Percentiles rank a stretch among this genome's conserved stretches.
These are phyloP conservation scores for Candida stauntonica DNA, from an alignment of 805 yeast genomes.

Conservation along the genomic window DNA sequence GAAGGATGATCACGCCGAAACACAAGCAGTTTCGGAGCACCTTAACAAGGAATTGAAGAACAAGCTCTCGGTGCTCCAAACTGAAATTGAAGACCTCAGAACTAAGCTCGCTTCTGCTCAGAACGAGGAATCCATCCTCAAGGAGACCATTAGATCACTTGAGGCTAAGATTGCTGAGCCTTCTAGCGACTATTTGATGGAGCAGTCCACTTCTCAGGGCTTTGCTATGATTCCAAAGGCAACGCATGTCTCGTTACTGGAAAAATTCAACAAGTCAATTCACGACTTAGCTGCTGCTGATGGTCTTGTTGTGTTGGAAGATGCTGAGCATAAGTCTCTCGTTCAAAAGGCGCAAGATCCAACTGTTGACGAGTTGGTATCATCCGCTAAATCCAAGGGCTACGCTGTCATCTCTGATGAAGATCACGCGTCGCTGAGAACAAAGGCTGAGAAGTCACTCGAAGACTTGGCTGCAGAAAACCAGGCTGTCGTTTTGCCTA, in stretches of 20 bases:
- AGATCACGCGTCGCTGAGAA: slow-evolving; percentile 14
- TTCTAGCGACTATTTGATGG: slow-evolving; percentile 26
- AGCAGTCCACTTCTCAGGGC: slow-evolving; percentile 28
- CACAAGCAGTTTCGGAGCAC: slow-evolving; percentile 8
- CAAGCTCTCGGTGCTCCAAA: slow-evolving; percentile 2
- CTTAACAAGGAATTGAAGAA: slow-evolving; percentile 18
- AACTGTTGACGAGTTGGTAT: slow-evolving; percentile 21
- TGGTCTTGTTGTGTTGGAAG: slow-evolving; percentile 11
- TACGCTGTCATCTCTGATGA: slow-evolving; percentile 20
- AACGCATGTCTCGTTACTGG: slow-evolving; percentile 21
- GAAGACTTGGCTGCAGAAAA: slow-evolving; percentile 19
- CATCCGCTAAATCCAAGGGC: slow-evolving; percentile 9
- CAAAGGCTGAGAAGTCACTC: slow-evolving; percentile 15
- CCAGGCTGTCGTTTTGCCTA: slow-evolving; percentile 5
- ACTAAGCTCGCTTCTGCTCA: background rate
- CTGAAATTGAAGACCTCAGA: slow-evolving; percentile 4
- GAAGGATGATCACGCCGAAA: slow-evolving; percentile 8
- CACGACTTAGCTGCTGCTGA: slow-evolving; percentile 24
- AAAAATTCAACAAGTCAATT: slow-evolving; percentile 15
- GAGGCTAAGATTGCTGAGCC: slow-evolving; percentile 28
- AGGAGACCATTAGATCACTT: slow-evolving; percentile 1
- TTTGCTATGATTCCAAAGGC: slow-evolving; percentile 24
- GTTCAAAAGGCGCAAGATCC: slow-evolving; percentile 22
- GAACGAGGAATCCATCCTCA: slow-evolving; percentile 1
- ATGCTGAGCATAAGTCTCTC: slow-evolving; percentile 12